These are phyloP conservation scores for Yamadazyma mexicana DNA, from an alignment of 1,139 yeast genomes.

Conservation along the genomic window DNA sequence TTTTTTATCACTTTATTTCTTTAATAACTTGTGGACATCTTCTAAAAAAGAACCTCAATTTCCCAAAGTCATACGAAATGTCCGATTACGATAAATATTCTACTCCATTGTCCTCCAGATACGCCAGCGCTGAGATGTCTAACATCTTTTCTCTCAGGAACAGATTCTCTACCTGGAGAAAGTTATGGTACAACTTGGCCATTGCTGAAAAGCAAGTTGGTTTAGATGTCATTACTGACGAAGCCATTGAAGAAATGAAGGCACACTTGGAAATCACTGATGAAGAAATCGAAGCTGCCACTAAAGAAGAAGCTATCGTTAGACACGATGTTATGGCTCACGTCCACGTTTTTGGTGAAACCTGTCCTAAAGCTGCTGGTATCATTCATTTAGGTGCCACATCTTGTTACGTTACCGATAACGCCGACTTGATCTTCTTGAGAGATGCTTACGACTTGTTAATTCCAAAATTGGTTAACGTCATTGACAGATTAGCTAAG, in stretches of 20 bases:
- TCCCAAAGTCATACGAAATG: slow-evolving; percentile 24
- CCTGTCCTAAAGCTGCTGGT: slow-evolving; percentile 96
- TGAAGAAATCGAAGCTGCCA: slow-evolving; percentile 85
- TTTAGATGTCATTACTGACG: slow-evolving; percentile 77
- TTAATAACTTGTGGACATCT: background rate
- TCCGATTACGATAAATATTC: slow-evolving; percentile 67
- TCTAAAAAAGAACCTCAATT: background rate
- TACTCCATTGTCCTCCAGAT: slow-evolving; percentile 93
- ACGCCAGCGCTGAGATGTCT: slow-evolving; percentile 98
- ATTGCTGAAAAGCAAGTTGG: slow-evolving; percentile 94
- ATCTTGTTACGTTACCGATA: slow-evolving; percentile 95
- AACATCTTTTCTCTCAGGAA: slow-evolving; percentile 86
- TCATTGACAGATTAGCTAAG: slow-evolving; percentile 82
- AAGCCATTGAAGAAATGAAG: slow-evolving; percentile 86
- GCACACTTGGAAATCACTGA: slow-evolving; percentile 80
- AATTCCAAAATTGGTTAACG: slow-evolving; percentile 94
- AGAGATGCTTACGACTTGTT: slow-evolving; percentile 93
- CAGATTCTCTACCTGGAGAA: slow-evolving; percentile 98
- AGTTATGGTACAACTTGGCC: slow-evolving; percentile 93
- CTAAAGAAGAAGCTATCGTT: slow-evolving; percentile 93
- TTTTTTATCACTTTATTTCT: background rate
- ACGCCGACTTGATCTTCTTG: slow-evolving; percentile 93
- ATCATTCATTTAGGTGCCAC: slow-evolving; percentile 98
- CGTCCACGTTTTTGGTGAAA: slow-evolving; percentile 90
- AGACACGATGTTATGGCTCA: slow-evolving; percentile 99